Evolutionary conservation across 805 yeast genomes (phyloP).

Genomic region (Cyberlindnera meyerae): DNA sequence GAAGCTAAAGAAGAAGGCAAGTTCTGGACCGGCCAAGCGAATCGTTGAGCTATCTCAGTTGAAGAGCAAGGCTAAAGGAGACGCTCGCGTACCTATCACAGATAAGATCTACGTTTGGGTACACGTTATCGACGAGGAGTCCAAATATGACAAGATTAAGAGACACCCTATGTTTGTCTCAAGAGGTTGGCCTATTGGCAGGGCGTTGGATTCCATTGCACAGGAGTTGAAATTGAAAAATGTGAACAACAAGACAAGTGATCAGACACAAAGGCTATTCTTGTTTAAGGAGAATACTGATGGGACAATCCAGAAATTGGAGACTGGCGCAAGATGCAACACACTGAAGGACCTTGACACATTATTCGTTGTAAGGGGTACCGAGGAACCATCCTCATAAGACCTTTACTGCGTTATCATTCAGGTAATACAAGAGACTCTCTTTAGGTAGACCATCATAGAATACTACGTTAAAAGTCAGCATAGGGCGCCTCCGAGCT

Average conservation of each 20-base stretch:
- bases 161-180: slow-evolving; percentile 20
- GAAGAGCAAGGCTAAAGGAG: slow-evolving; percentile 24
- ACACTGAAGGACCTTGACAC: slow-evolving; percentile 17
- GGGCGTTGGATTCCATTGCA: slow-evolving; percentile 25
- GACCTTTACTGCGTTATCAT: neutral
- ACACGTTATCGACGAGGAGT: slow-evolving; percentile 24
- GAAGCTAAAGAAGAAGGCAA: slow-evolving; percentile 3
- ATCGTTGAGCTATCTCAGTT: slow-evolving; percentile 19
- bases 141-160: slow-evolving; percentile 17
- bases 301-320: slow-evolving; percentile 13
- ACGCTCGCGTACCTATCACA: slow-evolving; percentile 12
- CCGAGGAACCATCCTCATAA: slow-evolving; percentile 1
- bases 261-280: slow-evolving; percentile 17
- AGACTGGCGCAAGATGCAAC: slow-evolving; percentile 19
- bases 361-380: slow-evolving; percentile 24
- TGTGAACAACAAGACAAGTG: slow-evolving; percentile 22
- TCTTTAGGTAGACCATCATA: too few species aligned
- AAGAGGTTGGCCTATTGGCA: slow-evolving; percentile 25
- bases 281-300: slow-evolving; percentile 16
- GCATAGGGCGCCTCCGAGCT: too few species aligned
- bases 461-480: too few species aligned
- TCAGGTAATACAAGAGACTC: too few species aligned
- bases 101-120: slow-evolving; percentile 23
- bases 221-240: slow-evolving; percentile 18
- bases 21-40: slow-evolving; percentile 16